phyloP scores from a whole-genome alignment of 177 flowering plant genomes.

The Tripterygium wilfordii region DNA sequence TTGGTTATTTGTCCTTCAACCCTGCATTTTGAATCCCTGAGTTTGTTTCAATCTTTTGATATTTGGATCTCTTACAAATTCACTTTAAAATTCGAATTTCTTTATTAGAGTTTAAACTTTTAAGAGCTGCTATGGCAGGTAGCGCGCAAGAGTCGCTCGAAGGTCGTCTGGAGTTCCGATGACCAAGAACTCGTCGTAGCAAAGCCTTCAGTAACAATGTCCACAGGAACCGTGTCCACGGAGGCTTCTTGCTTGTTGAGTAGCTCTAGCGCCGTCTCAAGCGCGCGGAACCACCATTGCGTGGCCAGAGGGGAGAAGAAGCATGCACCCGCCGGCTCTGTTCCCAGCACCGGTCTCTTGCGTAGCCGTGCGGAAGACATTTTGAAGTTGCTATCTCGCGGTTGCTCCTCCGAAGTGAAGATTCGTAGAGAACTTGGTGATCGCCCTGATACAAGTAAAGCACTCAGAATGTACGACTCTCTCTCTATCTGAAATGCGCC shows the following conservation, averaged over 20 bases:
- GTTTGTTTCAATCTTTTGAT: too few species aligned
- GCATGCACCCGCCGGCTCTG: background rate
- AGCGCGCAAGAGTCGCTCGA: slow-evolving; percentile 37
- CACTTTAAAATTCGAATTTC: too few species aligned
- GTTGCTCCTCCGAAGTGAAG: slow-evolving; percentile 49
- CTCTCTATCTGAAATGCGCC: slow-evolving; percentile 19
- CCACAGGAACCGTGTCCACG: background rate
- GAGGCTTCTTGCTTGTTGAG: slow-evolving; percentile 44
- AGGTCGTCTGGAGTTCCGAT: slow-evolving; percentile 17
- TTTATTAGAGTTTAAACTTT: background rate
- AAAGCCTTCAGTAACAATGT: background rate
- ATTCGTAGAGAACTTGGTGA: slow-evolving; percentile 70
- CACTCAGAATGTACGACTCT: slow-evolving; percentile 63
- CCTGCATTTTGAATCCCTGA: too few species aligned
- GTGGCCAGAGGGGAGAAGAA: background rate
- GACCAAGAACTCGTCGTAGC: slow-evolving; percentile 7
- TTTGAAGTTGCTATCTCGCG: slow-evolving; percentile 41
- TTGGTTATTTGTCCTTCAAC: too few species aligned
- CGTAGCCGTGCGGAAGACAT: slow-evolving; percentile 60
- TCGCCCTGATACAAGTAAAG: slow-evolving; percentile 89
- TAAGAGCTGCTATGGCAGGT: slow-evolving; percentile 24
- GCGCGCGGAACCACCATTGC: slow-evolving; percentile 11
- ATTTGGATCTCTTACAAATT: too few species aligned
- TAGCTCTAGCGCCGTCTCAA: slow-evolving; percentile 28
- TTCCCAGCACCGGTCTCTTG: slow-evolving; percentile 17